Base-by-base conservation (phyloP, 1,284 basidiomycete genomes). In the Malassezia caprae region DNA sequence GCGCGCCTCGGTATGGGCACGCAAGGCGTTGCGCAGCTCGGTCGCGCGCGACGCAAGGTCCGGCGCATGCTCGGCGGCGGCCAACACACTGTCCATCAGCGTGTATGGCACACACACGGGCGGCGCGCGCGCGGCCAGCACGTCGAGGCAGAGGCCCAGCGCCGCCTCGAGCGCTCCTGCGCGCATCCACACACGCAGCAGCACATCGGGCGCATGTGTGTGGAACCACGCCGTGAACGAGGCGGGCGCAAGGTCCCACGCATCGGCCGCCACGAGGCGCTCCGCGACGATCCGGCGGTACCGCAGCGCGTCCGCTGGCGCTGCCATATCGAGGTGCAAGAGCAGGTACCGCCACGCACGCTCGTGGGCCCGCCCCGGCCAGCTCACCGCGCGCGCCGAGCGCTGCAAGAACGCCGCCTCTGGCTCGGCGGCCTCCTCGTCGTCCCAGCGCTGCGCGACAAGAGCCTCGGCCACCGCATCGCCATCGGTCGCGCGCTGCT, bases 271-370 rank as follows among this genome's bases (percentile, higher is more conserved):
- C 7, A 69, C 64, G 11, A 68, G 57, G 8, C 82, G 81, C 73
- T 93, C 49, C 13, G 47, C 55, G 27, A 49, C 32, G 12, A 44
- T 45, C 13, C 49, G 35, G 23, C 44, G 35, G 49, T 57, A 48
- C 21, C n/a, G 23, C 26, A 28, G 12, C 15, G 54, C 72, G n/a
- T 79, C 78, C 72, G 94, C 90, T 5, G 19, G 31, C 23, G 26
- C 21, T 68, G 91, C 82, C 47, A 85, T 82, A 53, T 83, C 81
- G 51, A 96, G 78, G 23, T 85, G 82, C 62, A 84, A 80, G 59
- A 87, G 84, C 45, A 98, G 80, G 73, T 90, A 91, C 65, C 86
- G 80, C 87, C 90, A 90, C 2, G 86, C 90, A 56, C 87, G 82
- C 58, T 88, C 85, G 17, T 84, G 80, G 24, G 84, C 79, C 1